Base-by-base conservation (phyloP, 106 monocot species). In the Acorus calamus region DNA sequence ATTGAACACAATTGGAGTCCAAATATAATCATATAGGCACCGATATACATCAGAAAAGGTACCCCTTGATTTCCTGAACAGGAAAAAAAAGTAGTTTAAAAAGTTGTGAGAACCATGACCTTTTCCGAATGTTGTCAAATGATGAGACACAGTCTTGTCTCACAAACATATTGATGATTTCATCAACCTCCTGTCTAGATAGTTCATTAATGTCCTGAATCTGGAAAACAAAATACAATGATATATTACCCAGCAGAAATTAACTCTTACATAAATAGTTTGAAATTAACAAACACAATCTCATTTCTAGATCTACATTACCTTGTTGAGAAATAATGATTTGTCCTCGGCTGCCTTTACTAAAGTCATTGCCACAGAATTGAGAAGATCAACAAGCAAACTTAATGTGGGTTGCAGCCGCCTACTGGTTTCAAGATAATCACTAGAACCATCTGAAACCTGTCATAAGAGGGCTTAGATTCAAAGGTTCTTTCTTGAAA, bases 131-230 rank as follows among this genome's bases (percentile, higher is more conserved):
- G 66, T 74, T 80, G 70, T 96, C 94, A 73, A 52, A 58, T 57
- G 76, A 55, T 47, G 76, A 73, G 71, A 89, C 58, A 63, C 61
- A 87, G 69, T 84, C 78, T 59, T 79, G 79, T 47, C 69, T 81
- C 50, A 46, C 83, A 66, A 79, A 96, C 5, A 63, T 42, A 66
- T 69, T 74, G 41, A 96, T 96, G 54, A 96, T 85, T 73, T 96
- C 94, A 70, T 96, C 94, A 71, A 96, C 94, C 57, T 96, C 94
- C 72, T 96, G 90, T 47, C 94, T 90, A 59, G 94, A 84, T 48
- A 90, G 72, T 71, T 96, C 94, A 83, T 96, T 96, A 42, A 96
- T 82, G 49, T 90, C 79, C 71, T 82, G 90, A 71, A 96, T 84
- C 94, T 90, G 64, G 10, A 69, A 56, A 49, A 75, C 50, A 46